A percentile compares a stretch with the other conserved stretches of the same genome.
These are phyloP conservation scores for Hypoxylon intermedium DNA, from an alignment of 495 filamentous ascomycete genomes.

Conservation along the genomic window DNA sequence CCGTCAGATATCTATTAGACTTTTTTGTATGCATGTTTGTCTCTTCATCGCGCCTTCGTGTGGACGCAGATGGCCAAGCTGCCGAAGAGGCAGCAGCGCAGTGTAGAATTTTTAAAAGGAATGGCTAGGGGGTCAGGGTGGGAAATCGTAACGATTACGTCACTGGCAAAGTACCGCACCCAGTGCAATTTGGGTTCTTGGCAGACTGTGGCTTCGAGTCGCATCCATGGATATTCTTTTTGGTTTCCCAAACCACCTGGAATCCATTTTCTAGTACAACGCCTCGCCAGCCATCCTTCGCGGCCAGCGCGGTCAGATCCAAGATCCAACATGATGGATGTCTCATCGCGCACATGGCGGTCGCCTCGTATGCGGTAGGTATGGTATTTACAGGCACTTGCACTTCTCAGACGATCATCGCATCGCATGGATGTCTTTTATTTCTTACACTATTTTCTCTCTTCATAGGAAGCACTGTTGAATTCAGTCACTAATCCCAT, in stretches of 20 bases:
- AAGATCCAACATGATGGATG: constrained; percentile 30
- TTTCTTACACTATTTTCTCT: no score
- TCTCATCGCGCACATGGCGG: constrained; percentile 32
- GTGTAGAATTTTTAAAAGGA: constrained; percentile 30
- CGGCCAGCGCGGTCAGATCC: no score
- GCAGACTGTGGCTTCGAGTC: constrained; percentile 29
- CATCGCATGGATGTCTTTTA: no score
- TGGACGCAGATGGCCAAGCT: no score
- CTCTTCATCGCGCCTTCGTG: constrained; percentile 16
- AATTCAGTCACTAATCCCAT: background rate
- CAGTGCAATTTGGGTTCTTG: constrained; percentile 25
- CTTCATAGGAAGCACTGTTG: no score
- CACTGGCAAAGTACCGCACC: constrained; percentile 42
- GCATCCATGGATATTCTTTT: background rate
- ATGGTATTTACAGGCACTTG: background rate
- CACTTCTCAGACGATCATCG: no score
- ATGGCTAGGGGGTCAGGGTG: constrained; percentile 30
- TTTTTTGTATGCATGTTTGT: background rate
- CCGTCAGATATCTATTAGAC: constrained; percentile 1
- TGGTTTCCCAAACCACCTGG: constrained; percentile 18
- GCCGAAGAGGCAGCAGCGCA: no score
- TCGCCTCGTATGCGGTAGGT: constrained; percentile 14
- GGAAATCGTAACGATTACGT: constrained; percentile 43
- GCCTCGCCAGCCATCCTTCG: constrained; percentile 16
- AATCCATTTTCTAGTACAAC: background rate